phyloP scores from a whole-genome alignment of 257 asterid genomes.

The Verbascum thapsus region DNA sequence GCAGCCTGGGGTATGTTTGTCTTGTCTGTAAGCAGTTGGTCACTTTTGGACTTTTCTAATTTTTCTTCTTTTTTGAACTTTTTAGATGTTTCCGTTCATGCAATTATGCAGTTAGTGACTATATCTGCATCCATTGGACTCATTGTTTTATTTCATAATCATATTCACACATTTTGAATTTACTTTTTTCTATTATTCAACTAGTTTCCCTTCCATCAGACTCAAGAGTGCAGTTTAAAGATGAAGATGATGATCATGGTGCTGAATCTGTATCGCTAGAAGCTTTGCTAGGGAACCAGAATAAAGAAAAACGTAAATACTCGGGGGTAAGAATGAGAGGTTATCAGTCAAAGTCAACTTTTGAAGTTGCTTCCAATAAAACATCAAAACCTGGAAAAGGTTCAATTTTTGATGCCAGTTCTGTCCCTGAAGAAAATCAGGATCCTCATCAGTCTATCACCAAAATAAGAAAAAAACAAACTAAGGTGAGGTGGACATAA shows the following conservation, averaged over 20 bases:
- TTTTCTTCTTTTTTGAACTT: background rate
- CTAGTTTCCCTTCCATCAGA: conserved; percentile 35
- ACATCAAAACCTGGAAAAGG: conserved; percentile 57
- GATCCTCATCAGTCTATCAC: conserved; percentile 41
- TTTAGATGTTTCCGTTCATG: conserved; percentile 7
- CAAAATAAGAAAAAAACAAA: conserved; percentile 57
- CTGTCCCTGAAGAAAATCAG: conserved; percentile 51
- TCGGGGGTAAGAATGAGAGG: conserved; percentile 56
- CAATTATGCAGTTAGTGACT: conserved; percentile 6
- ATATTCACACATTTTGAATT: conserved; percentile 3
- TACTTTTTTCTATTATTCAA: conserved; percentile 29
- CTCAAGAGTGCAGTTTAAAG: conserved; percentile 38
- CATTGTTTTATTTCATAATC: conserved; percentile 16
- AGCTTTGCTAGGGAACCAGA: conserved; percentile 41
- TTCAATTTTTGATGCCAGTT: conserved; percentile 41
- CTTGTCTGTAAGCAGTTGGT: conserved; percentile 20
- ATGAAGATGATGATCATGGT: conserved; percentile 49
- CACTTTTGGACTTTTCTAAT: conserved; percentile 16
- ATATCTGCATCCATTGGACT: conserved; percentile 4
- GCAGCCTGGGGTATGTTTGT: background rate
- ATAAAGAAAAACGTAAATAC: conserved; percentile 51
- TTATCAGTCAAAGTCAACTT: conserved; percentile 44
- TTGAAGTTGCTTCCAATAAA: conserved; percentile 52
- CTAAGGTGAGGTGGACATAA: conserved; percentile 51
- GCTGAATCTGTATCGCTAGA: conserved; percentile 63